Evolutionary conservation across 78 protist species (phyloP).

Genomic region (Dictyostelium purpureum): DNA sequence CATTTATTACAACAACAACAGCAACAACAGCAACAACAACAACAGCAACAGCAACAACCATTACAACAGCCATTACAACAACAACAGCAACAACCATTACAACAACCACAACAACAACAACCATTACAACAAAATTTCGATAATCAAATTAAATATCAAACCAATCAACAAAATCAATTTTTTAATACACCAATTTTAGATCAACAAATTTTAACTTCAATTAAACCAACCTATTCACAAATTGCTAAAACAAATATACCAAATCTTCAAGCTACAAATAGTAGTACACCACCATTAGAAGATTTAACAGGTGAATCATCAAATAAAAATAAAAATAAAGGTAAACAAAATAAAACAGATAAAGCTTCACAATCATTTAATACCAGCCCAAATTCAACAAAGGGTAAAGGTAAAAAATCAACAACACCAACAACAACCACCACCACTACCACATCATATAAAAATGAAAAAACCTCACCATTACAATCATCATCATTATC

Average conservation of each 20-base stretch:
- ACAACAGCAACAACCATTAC: background rate
- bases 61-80: constrained; percentile 7
- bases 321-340: background rate
- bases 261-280: background rate
- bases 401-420: background rate
- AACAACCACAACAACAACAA: background rate
- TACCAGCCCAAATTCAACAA: background rate
- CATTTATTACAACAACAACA: background rate
- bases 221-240: constrained; percentile 7
- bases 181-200: constrained; percentile 20
- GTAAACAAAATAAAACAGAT: background rate
- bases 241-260: background rate
- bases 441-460: background rate
- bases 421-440: constrained; percentile 9
- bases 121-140: background rate
- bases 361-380: background rate
- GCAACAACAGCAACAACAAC: constrained; percentile 14
- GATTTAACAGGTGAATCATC: background rate
- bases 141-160: background rate
- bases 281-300: background rate
- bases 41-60: constrained; percentile 20
- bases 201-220: background rate
- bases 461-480: background rate
- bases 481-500: background rate
- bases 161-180: background rate